phyloP scores from a whole-genome alignment of 2,329 filamentous ascomycete species.

The Chlorencoelia australis region DNA sequence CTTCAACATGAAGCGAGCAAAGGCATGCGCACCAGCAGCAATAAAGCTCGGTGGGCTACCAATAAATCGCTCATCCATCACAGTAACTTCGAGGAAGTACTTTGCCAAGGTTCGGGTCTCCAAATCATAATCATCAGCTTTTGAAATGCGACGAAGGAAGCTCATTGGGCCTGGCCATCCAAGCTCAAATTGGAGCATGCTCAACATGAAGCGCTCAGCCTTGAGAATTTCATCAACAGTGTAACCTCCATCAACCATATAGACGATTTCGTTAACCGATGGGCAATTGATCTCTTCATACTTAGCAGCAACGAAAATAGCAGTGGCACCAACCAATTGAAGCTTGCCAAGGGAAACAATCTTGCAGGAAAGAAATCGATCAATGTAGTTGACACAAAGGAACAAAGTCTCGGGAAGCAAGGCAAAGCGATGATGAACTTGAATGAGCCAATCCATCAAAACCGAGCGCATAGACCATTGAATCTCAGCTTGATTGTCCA shows the following conservation, averaged over 20 bases:
- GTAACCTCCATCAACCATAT: conserved; percentile 95
- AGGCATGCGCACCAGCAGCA: conserved; percentile 83
- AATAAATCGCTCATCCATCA: conserved; percentile 98
- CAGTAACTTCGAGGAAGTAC: conserved; percentile 91
- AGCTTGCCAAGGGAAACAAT: conserved; percentile 91
- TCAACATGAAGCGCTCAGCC: conserved; percentile 96
- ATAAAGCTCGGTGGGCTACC: conserved; percentile 82
- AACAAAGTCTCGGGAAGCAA: conserved; percentile 92
- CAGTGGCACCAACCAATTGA: conserved; percentile 91
- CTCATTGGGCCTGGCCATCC: conserved; percentile 99
- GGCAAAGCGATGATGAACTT: conserved; percentile 86
- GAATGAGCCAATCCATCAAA: conserved; percentile 95
- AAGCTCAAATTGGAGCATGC: conserved; percentile 88
- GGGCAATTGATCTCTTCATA: conserved; percentile 99
- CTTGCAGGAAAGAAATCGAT: conserved; percentile 90
- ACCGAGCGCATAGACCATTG: conserved; percentile 98
- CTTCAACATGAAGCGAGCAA: conserved; percentile 77
- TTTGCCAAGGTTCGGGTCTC: conserved; percentile 94
- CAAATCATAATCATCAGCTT: conserved; percentile 93
- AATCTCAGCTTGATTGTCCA: conserved; percentile 95
- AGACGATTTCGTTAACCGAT: conserved; percentile 88
- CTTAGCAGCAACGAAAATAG: conserved; percentile 91
- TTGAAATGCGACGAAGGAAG: conserved; percentile 92
- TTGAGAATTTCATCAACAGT: conserved; percentile 87
- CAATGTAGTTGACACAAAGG: conserved; percentile 91